Evolutionary conservation across 1,284 basidiomycete species (phyloP).

Genomic region (Pascua sp.): DNA sequence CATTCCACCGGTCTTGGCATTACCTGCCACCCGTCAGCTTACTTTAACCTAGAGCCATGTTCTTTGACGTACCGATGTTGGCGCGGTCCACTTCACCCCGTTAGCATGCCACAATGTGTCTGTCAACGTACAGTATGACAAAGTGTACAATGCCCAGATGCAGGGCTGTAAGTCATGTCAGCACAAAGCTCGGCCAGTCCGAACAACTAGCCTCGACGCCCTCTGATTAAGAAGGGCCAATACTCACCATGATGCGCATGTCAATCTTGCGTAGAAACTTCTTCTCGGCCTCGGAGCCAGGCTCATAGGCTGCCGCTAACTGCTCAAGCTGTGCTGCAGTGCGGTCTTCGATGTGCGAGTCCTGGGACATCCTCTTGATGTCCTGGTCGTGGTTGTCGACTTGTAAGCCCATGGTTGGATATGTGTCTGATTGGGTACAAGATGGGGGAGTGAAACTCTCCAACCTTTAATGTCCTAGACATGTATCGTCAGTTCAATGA

Average conservation of each 20-base stretch:
- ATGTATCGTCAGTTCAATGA: too few species aligned
- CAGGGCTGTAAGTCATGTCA: conserved; percentile 20
- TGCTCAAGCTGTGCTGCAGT: conserved; percentile 4
- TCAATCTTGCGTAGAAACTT: conserved; percentile 41
- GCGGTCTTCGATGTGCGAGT: too few species aligned
- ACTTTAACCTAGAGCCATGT: too few species aligned
- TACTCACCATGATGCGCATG: conserved; percentile 36
- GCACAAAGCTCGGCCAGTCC: too few species aligned
- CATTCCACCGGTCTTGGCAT: conserved; percentile 40
- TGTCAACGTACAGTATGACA: conserved; percentile 28
- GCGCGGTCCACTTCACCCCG: conserved; percentile 33
- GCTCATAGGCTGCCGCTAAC: conserved; percentile 37
- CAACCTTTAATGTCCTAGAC: too few species aligned
- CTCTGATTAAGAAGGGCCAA: not conserved
- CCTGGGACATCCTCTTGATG: too few species aligned
- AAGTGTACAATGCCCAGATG: conserved; percentile 47
- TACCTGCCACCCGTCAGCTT: conserved; percentile 3
- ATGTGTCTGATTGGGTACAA: too few species aligned
- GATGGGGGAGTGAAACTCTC: too few species aligned
- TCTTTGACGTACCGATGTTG: conserved; percentile 31
- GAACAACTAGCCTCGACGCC: not conserved
- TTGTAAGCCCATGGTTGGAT: too few species aligned
- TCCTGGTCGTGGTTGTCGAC: too few species aligned
- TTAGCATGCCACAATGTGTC: too few species aligned
- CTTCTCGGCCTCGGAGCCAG: conserved; percentile 41